Percentiles rank a stretch among this genome's conserved stretches.
Evolutionary conservation across 345 rosid genomes (phyloP).

Genomic region (Reutealis trisperma): DNA sequence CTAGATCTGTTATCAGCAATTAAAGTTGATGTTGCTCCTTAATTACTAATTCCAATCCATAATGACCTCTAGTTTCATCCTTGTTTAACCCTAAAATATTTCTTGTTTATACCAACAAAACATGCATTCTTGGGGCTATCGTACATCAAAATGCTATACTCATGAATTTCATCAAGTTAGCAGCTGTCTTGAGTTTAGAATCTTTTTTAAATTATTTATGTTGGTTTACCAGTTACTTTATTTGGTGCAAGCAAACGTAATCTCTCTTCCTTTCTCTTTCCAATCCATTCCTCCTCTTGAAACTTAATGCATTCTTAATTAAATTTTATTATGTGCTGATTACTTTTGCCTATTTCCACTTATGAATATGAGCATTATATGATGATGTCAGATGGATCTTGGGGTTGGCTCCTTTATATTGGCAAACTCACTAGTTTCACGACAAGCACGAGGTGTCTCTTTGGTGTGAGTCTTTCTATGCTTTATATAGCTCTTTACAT

Average conservation of each 20-base stretch:
- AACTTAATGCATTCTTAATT: no score
- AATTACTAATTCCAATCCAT: background rate
- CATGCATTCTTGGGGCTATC: background rate
- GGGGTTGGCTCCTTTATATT: constrained; percentile 94
- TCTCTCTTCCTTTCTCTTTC: background rate
- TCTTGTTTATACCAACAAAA: background rate
- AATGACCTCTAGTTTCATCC: background rate
- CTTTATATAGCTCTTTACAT: constrained; percentile 10
- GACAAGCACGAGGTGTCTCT: constrained; percentile 69
- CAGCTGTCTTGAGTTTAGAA: background rate
- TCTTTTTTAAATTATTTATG: background rate
- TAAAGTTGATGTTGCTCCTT: background rate
- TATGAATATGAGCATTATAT: background rate
- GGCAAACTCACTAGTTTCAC: constrained; percentile 75
- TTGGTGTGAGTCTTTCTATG: constrained; percentile 46
- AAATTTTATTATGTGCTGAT: background rate
- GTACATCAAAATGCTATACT: background rate
- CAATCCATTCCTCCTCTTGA: background rate
- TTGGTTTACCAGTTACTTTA: background rate
- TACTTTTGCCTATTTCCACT: background rate
- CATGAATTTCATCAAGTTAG: background rate
- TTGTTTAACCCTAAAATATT: background rate
- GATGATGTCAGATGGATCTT: constrained; percentile 77
- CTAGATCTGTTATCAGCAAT: background rate
- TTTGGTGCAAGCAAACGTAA: background rate